Conservation (phyloP, 2,329 filamentous ascomycete genomes). For the Cladophialophora immunda region DNA sequence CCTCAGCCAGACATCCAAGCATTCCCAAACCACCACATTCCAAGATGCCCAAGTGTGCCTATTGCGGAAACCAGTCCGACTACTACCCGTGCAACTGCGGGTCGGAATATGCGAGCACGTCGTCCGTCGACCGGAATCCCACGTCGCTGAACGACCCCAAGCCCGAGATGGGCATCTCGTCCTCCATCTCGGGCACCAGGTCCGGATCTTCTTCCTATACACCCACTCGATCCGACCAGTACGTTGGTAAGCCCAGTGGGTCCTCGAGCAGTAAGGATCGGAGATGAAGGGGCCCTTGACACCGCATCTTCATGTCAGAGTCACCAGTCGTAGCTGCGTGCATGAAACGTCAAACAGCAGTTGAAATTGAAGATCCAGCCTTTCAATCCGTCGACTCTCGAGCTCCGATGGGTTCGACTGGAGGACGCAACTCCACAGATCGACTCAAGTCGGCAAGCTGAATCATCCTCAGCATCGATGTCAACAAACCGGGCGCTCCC, state of each 20-base stretch:
- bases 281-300: background rate
- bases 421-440: too few relatives aligned
- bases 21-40: background rate
- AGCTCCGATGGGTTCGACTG: too few relatives aligned
- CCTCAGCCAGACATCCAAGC: background rate
- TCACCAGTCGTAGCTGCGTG: background rate
- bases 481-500: too few relatives aligned
- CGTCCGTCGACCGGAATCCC: constrained; percentile 8
- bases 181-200: constrained; percentile 1
- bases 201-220: constrained; percentile 1
- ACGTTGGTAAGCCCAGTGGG: constrained; percentile 10
- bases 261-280: constrained; percentile 6
- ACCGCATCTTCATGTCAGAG: background rate
- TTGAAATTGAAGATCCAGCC: too few relatives aligned
- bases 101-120: constrained; percentile 17
- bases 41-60: constrained; percentile 17
- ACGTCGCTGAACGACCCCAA: constrained; percentile 19
- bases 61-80: constrained; percentile 18
- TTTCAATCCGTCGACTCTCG: too few relatives aligned
- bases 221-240: background rate
- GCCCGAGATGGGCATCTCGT: constrained; percentile 16
- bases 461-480: too few relatives aligned
- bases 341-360: too few relatives aligned
- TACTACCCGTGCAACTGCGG: constrained; percentile 15
- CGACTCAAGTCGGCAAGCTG: too few relatives aligned